phyloP scores from a whole-genome alignment of 2,329 filamentous ascomycete species.

The Cladophialophora yegresii region DNA sequence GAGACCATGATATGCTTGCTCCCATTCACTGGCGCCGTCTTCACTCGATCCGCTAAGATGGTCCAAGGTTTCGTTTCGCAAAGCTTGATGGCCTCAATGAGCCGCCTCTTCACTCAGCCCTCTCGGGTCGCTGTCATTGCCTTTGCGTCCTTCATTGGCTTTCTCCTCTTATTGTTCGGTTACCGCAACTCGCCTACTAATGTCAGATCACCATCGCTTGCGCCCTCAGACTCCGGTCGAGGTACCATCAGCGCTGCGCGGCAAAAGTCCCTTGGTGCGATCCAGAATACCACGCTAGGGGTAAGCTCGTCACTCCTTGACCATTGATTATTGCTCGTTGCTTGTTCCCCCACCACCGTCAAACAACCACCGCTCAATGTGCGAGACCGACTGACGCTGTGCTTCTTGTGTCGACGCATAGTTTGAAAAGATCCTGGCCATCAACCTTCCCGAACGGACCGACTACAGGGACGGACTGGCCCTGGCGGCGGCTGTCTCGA shows the following conservation, averaged over 20 bases:
- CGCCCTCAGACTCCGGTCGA: not conserved
- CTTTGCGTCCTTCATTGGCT: not conserved
- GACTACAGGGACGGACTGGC: conserved; percentile 2
- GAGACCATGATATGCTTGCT: not conserved
- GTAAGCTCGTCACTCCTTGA: not conserved
- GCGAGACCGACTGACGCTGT: not conserved
- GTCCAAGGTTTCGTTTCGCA: not conserved
- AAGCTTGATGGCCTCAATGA: not conserved
- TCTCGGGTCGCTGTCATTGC: not conserved
- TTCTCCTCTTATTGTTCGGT: not conserved
- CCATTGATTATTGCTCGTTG: not conserved
- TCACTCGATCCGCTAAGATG: not conserved
- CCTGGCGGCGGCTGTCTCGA: not conserved
- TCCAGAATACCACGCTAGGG: not conserved
- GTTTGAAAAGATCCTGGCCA: conserved; percentile 4
- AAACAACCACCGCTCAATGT: too few relatives aligned
- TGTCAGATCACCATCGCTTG: not conserved
- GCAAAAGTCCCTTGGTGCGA: not conserved
- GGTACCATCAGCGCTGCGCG: not conserved
- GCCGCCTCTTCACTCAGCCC: not conserved
- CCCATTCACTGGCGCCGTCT: not conserved
- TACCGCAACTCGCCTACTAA: not conserved
- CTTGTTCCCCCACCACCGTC: not conserved
- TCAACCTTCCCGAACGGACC: not conserved
- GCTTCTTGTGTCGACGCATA: not conserved